phyloP scores from a whole-genome alignment of 2,329 filamentous ascomycete genomes.

The Talaromyces sp. region DNA sequence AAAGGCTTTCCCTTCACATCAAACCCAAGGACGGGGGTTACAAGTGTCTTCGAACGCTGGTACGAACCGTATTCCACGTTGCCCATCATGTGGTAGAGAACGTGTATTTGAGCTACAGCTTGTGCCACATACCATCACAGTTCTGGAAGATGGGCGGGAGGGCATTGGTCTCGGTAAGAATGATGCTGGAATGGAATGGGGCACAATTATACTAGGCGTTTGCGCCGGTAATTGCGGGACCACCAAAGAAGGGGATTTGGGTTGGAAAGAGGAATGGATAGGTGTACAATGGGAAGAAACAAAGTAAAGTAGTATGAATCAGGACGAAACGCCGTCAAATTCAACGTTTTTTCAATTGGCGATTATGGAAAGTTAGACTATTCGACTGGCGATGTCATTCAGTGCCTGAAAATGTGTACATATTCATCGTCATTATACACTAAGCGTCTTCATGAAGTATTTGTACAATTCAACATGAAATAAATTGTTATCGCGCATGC shows the following conservation, averaged over 20 bases:
- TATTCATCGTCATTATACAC: background rate
- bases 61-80: conserved; percentile 63
- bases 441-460: background rate
- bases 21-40: conserved; percentile 6
- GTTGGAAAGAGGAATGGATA: conserved; percentile 92
- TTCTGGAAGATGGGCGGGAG: conserved; percentile 72
- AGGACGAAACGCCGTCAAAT: background rate
- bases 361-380: background rate
- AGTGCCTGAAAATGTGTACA: background rate
- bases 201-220: conserved; percentile 81
- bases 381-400: background rate
- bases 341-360: background rate
- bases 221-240: conserved; percentile 76
- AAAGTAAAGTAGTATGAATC: conserved; percentile 21
- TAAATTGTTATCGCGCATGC: background rate
- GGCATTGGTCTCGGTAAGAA: conserved; percentile 54
- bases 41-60: background rate
- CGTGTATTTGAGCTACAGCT: conserved; percentile 90
- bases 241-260: conserved; percentile 59
- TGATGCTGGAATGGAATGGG: conserved; percentile 93
- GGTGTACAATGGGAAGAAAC: conserved; percentile 95
- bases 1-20: conserved; percentile 49
- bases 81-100: conserved; percentile 68
- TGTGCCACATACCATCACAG: conserved; percentile 82
- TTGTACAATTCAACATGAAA: background rate